phyloP scores from a whole-genome alignment of 2,329 filamentous ascomycete species.

The Microcyclospora tardicrescens region DNA sequence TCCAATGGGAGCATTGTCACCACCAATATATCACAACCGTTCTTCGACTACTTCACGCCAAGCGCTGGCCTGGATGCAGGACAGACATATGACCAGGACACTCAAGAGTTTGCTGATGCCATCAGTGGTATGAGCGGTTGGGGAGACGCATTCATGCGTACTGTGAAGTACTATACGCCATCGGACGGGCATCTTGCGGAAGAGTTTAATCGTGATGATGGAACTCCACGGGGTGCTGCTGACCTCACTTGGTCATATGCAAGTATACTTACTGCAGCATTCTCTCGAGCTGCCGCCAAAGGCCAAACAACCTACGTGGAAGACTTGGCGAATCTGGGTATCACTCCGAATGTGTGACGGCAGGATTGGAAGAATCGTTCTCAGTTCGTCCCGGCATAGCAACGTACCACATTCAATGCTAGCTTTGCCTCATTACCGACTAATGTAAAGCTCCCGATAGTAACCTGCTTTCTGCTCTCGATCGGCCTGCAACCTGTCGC shows the following conservation, averaged over 20 bases:
- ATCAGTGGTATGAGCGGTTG: conserved; percentile 19
- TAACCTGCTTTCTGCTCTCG: too few species aligned
- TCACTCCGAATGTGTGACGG: conserved; percentile 3
- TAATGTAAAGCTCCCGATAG: too few species aligned
- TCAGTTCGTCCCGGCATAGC: too few species aligned
- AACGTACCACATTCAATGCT: too few species aligned
- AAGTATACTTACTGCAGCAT: conserved; percentile 19
- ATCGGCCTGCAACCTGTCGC: too few species aligned
- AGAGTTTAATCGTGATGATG: conserved; percentile 21
- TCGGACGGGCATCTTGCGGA: conserved; percentile 16
- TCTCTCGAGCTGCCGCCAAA: conserved; percentile 15
- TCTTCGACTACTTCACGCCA: conserved; percentile 24
- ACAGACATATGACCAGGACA: conserved; percentile 13
- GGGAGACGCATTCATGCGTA: conserved; percentile 24
- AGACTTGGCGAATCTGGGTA: conserved; percentile 14
- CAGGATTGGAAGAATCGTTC: too few species aligned
- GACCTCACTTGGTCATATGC: conserved; percentile 25
- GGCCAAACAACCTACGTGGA: conserved; percentile 10
- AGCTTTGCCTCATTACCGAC: too few species aligned
- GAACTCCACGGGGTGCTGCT: conserved; percentile 15
- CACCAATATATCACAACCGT: conserved; percentile 18
- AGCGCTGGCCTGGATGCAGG: conserved; percentile 10
- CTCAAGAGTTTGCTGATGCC: conserved; percentile 10
- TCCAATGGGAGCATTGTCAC: conserved; percentile 12
- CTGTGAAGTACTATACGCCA: conserved; percentile 21